phyloP scores from a whole-genome alignment of 163 green algal genomes.

The Scenedesmus sp. region DNA sequence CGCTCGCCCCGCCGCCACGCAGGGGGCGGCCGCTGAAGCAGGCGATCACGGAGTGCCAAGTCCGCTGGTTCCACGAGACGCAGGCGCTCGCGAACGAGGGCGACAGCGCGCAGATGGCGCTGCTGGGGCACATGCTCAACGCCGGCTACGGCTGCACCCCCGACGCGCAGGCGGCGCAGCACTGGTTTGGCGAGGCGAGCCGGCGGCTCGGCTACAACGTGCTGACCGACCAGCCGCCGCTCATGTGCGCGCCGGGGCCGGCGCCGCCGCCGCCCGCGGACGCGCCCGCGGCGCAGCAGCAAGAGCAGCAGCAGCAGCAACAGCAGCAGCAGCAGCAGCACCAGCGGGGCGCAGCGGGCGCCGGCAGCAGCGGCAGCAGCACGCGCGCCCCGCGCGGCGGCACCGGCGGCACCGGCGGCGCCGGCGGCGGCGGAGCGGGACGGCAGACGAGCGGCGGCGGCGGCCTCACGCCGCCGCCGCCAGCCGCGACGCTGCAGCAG shows the following conservation, averaged over 20 bases:
- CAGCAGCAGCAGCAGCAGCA: constrained; percentile 32
- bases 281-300: background rate
- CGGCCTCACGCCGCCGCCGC: background rate
- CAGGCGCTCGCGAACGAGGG: constrained; percentile 2
- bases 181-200: constrained; percentile 38
- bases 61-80: constrained; percentile 45
- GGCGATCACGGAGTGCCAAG: constrained; percentile 40
- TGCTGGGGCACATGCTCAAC: constrained; percentile 41
- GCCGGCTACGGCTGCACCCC: constrained; percentile 43
- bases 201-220: constrained; percentile 42
- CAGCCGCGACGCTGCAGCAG: background rate
- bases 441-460: background rate
- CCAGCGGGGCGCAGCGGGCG: background rate
- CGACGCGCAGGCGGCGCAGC: constrained; percentile 6
- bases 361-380: constrained; percentile 18
- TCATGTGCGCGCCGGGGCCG: background rate
- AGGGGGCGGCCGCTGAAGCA: constrained; percentile 35
- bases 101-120: constrained; percentile 35
- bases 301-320: constrained; percentile 6
- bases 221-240: background rate
- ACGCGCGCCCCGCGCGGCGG: background rate
- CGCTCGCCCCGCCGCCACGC: too few species aligned
- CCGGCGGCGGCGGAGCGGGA: background rate
- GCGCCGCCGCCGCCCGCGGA: background rate
- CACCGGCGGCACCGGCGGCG: constrained; percentile 18